A percentile compares a stretch with the other conserved stretches of the same genome.
These are phyloP conservation scores for Fusarium sp. DNA, from an alignment of 2,329 filamentous ascomycete species.

Conservation along the genomic window DNA sequence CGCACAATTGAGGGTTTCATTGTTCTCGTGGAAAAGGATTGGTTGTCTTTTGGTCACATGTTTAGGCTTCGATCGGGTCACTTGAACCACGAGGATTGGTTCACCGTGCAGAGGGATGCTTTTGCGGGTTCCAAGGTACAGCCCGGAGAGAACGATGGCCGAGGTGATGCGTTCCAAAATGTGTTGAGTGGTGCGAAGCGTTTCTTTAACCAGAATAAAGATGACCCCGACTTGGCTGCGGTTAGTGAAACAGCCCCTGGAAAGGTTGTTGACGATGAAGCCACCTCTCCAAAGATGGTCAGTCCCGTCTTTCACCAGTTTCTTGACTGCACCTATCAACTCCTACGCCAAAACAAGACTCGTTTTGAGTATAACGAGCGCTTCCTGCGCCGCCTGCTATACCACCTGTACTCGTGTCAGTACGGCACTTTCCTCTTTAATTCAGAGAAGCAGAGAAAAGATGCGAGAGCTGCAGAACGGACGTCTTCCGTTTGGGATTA, in stretches of 20 bases:
- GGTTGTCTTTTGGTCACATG: slow-evolving; percentile 97
- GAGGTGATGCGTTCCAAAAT: slow-evolving; percentile 82
- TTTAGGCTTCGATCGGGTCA: slow-evolving; percentile 92
- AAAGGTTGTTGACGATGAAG: slow-evolving; percentile 63
- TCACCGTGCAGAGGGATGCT: slow-evolving; percentile 83
- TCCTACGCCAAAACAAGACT: slow-evolving; percentile 83
- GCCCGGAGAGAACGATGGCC: slow-evolving; percentile 68
- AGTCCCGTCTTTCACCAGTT: slow-evolving; percentile 98
- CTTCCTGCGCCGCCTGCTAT: slow-evolving; percentile 87
- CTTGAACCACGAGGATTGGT: slow-evolving; percentile 93
- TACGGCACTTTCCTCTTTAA: slow-evolving; percentile 98
- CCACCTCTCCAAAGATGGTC: slow-evolving; percentile 87
- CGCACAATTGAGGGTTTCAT: slow-evolving; percentile 95
- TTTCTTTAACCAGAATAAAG: slow-evolving; percentile 78
- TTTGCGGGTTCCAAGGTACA: slow-evolving; percentile 71
- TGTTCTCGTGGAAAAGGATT: slow-evolving; percentile 94
- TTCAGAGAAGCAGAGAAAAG: slow-evolving; percentile 85
- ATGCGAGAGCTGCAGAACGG: slow-evolving; percentile 72
- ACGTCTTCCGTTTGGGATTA: slow-evolving; percentile 96
- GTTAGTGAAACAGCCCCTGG: slow-evolving; percentile 51
- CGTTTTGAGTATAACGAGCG: slow-evolving; percentile 97
- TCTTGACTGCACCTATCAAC: slow-evolving; percentile 90
- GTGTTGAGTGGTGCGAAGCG: slow-evolving; percentile 88
- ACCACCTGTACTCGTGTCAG: slow-evolving; percentile 94
- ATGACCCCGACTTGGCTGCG: slow-evolving; percentile 70